A percentile compares a stretch with the other conserved stretches of the same genome.
These are phyloP conservation scores for Calocybe cyanea DNA, from an alignment of 768 basidiomycete genomes.

Conservation along the genomic window DNA sequence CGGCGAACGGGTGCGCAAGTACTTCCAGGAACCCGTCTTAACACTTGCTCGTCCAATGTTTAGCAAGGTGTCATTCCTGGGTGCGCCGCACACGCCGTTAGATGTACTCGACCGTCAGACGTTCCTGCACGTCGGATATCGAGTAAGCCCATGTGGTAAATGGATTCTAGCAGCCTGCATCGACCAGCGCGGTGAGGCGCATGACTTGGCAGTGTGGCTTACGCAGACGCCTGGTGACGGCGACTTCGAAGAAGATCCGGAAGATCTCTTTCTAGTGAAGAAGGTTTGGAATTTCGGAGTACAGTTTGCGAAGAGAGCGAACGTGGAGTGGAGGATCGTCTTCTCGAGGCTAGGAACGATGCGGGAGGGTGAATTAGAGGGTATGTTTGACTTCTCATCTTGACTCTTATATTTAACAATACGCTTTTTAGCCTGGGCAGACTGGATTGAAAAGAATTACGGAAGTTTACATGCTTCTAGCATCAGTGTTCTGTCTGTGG, in stretches of 20 bases:
- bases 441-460: conserved; percentile 40
- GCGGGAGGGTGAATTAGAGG: conserved; percentile 55
- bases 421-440: conserved; percentile 57
- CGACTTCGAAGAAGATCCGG: conserved; percentile 22
- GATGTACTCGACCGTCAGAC: conserved; percentile 45
- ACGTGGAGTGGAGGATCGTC: conserved; percentile 78
- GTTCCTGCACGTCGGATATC: conserved; percentile 76
- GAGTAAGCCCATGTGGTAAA: conserved; percentile 58
- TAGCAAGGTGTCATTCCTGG: conserved; percentile 34
- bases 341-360: conserved; percentile 67
- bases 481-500: conserved; percentile 57
- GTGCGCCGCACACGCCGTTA: conserved; percentile 32
- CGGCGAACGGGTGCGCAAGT: conserved; percentile 36
- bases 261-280: conserved; percentile 40
- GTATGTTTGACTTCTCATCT: conserved; percentile 35
- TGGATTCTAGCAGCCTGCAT: conserved; percentile 76
- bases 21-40: conserved; percentile 65
- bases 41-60: conserved; percentile 50
- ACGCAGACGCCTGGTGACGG: conserved; percentile 36
- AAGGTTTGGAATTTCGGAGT: conserved; percentile 71
- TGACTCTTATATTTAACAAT: conserved; percentile 6
- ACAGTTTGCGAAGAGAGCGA: conserved; percentile 57
- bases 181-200: conserved; percentile 76
- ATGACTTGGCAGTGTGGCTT: conserved; percentile 66
- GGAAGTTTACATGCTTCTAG: conserved; percentile 50